These are phyloP conservation scores for Pythium aphanidermatum DNA, from an alignment of 352 stramenopile species.

Conservation along the genomic window DNA sequence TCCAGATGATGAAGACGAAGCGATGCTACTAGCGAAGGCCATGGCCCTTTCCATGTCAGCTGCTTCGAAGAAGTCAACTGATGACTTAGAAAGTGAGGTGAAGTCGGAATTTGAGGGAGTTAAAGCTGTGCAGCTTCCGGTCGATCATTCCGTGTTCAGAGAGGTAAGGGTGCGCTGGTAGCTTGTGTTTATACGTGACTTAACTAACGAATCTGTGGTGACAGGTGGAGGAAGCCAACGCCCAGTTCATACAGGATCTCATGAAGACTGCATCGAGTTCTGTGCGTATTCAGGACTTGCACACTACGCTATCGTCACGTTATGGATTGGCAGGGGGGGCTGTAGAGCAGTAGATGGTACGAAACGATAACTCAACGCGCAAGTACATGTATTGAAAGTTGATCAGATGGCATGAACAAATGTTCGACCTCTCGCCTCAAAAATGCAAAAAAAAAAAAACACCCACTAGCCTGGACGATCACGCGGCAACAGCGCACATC, in stretches of 20 bases:
- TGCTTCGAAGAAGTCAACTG: constrained; percentile 30
- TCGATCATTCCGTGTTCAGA: constrained; percentile 45
- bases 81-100: constrained; percentile 31
- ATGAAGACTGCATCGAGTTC: constrained; percentile 41
- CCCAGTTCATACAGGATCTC: constrained; percentile 43
- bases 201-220: constrained; percentile 7
- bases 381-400: no score
- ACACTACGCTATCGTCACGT: constrained; percentile 49
- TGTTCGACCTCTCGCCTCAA: no score
- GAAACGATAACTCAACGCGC: no score
- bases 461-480: no score
- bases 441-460: no score
- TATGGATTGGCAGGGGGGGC: constrained; percentile 23
- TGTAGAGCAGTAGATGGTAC: no score
- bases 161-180: constrained; percentile 29
- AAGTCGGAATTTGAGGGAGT: constrained; percentile 13
- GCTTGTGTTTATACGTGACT: background rate
- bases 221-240: constrained; percentile 68
- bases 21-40: constrained; percentile 82
- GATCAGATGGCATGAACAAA: no score
- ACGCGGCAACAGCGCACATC: constrained; percentile 52
- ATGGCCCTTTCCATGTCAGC: constrained; percentile 88
- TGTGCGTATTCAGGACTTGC: constrained; percentile 58
- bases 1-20: constrained; percentile 59
- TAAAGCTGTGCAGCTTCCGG: background rate